Percentiles rank a stretch among this genome's conserved stretches.
Evolutionary conservation across 257 asterid species (phyloP).

Genomic region (Salvia hispanica): DNA sequence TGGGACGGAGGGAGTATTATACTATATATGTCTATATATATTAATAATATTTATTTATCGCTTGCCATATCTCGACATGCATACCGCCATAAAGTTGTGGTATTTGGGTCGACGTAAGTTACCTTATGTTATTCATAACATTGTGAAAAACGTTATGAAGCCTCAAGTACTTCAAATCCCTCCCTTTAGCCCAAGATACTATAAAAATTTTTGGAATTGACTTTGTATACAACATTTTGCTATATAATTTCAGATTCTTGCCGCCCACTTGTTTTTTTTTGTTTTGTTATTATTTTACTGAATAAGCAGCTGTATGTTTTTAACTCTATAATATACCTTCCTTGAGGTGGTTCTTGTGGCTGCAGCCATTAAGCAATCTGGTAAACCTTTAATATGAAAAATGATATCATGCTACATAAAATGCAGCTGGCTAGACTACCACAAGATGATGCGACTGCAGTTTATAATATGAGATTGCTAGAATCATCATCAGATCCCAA

Average conservation of each 20-base stretch:
- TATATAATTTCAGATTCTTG: conserved; percentile 11
- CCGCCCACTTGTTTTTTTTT: conserved; percentile 2
- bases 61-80: no score
- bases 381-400: conserved; percentile 7
- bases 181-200: conserved; percentile 5
- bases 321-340: conserved; percentile 6
- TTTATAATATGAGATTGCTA: conserved; percentile 89
- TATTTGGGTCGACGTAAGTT: no score
- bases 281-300: not conserved
- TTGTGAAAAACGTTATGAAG: conserved; percentile 2
- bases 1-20: no score
- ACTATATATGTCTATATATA: no score
- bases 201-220: not conserved
- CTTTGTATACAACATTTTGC: conserved; percentile 4
- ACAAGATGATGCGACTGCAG: conserved; percentile 80
- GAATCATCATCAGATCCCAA: conserved; percentile 73
- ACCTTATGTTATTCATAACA: no score
- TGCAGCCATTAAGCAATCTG: conserved; percentile 1
- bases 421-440: conserved; percentile 85
- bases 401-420: conserved; percentile 29
- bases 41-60: no score
- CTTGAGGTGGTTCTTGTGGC: conserved; percentile 28
- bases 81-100: no score
- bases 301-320: not conserved
- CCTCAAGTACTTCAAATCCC: conserved; percentile 12